These are phyloP conservation scores for Sclerotinia subarctica DNA, from an alignment of 2,329 filamentous ascomycete genomes.

Conservation along the genomic window DNA sequence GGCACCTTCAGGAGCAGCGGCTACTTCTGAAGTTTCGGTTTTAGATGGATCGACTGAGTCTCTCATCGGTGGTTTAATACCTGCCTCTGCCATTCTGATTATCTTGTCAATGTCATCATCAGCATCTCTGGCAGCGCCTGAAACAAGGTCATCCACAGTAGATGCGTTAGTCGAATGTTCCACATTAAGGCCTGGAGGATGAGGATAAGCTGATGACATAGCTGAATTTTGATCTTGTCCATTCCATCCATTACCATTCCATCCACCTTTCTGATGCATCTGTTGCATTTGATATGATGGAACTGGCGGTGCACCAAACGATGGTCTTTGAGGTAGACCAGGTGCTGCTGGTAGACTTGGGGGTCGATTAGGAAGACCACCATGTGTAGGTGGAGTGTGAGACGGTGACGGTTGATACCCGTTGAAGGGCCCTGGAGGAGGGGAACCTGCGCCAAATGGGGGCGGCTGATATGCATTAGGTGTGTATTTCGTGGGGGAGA, in stretches of 20 bases:
- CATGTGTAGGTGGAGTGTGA: slow-evolving; percentile 40
- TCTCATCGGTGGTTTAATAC: slow-evolving; percentile 51
- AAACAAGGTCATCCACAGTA: slow-evolving; percentile 48
- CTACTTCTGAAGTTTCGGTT: slow-evolving; percentile 8
- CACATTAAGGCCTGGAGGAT: slow-evolving; percentile 38
- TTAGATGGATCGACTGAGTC: slow-evolving; percentile 42
- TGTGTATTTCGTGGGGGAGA: slow-evolving; percentile 37
- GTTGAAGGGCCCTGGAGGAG: slow-evolving; percentile 44
- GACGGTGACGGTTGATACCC: slow-evolving; percentile 43
- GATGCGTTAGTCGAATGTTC: slow-evolving; percentile 42
- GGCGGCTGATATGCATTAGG: slow-evolving; percentile 19
- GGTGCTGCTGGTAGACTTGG: slow-evolving; percentile 53
- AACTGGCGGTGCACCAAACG: slow-evolving; percentile 51
- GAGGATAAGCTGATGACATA: slow-evolving; percentile 41
- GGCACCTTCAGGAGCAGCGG: not conserved
- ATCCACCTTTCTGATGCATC: slow-evolving; percentile 45
- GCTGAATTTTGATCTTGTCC: slow-evolving; percentile 40
- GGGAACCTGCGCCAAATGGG: slow-evolving; percentile 36
- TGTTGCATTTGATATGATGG: slow-evolving; percentile 51
- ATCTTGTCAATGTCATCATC: slow-evolving; percentile 66
- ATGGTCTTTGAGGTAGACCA: slow-evolving; percentile 58
- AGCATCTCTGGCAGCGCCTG: slow-evolving; percentile 46
- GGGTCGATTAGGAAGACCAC: slow-evolving; percentile 48
- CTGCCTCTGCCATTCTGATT: slow-evolving; percentile 62
- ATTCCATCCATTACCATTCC: slow-evolving; percentile 41